Conservation (phyloP, 1,139 yeast species). For the Komagataea norvegica region DNA sequence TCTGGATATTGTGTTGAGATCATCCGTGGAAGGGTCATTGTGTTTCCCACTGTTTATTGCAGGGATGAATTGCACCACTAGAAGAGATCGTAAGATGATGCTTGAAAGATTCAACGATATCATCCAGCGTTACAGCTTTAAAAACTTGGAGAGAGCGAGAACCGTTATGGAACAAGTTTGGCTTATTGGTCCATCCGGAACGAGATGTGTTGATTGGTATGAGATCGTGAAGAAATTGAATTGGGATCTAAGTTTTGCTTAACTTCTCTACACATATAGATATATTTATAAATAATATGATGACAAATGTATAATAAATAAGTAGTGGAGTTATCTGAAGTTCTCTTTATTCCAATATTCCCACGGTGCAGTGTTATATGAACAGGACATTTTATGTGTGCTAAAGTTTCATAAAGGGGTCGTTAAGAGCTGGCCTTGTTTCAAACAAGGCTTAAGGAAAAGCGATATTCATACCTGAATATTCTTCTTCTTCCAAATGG, state of each 20-base stretch:
- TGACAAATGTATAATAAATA: slow-evolving; percentile 7
- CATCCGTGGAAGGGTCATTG: slow-evolving; percentile 65
- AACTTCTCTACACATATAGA: slow-evolving; percentile 1
- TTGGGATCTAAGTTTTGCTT: slow-evolving; percentile 78
- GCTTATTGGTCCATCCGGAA: slow-evolving; percentile 43
- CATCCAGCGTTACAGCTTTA: slow-evolving; percentile 59
- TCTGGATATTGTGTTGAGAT: slow-evolving; percentile 57
- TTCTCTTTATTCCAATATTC: no score
- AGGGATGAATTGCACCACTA: slow-evolving; percentile 59
- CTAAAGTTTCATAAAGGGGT: no score
- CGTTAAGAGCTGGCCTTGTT: no score
- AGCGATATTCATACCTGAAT: slow-evolving; percentile 1
- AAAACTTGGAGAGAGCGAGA: slow-evolving; percentile 59
- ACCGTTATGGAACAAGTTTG: slow-evolving; percentile 57
- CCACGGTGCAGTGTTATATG: no score
- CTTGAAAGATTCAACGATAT: slow-evolving; percentile 48
- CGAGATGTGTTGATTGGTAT: slow-evolving; percentile 60
- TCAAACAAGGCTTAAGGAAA: no score
- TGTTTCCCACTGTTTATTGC: slow-evolving; percentile 77
- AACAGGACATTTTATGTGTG: no score
- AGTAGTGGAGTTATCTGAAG: neutral
- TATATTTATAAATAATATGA: neutral
- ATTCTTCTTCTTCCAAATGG: slow-evolving; percentile 13
- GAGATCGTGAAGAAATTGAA: slow-evolving; percentile 58
- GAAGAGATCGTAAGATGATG: slow-evolving; percentile 47